Conservation (phyloP, 2,329 filamentous ascomycete species). For the Colletotrichum somersetense region DNA sequence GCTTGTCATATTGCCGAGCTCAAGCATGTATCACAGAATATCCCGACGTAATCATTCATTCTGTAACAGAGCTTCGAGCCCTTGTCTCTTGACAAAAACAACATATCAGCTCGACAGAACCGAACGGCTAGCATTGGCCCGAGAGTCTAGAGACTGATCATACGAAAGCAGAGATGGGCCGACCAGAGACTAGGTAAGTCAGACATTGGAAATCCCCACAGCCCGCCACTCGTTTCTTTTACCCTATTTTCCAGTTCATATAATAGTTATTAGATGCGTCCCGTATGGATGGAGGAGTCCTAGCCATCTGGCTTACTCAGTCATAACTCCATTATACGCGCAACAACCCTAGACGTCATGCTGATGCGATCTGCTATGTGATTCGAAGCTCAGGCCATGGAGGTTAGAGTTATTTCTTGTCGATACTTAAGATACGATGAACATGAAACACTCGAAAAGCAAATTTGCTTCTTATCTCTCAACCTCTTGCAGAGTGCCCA, state of each 20-base stretch:
- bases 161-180: not conserved
- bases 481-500: not conserved
- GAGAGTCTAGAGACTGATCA: not conserved
- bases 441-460: not conserved
- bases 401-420: not conserved
- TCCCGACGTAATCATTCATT: not conserved
- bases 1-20: not conserved
- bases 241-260: not conserved
- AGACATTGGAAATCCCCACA: not conserved
- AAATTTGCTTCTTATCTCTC: slow-evolving; percentile 2
- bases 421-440: not conserved
- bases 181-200: not conserved
- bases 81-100: not conserved
- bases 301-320: not conserved
- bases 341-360: not conserved
- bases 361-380: not conserved
- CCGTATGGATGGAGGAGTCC: not conserved
- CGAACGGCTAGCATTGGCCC: not conserved
- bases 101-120: not conserved
- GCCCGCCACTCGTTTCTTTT: not conserved
- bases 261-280: too few species aligned
- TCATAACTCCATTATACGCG: not conserved
- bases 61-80: not conserved
- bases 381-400: not conserved
- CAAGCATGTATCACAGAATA: too few species aligned